Evolutionary conservation across 176 grass and related monocot genomes (phyloP), one percentile per base, ranked within the genome.

Genomic region (Coix lacrymajobi): DNA sequence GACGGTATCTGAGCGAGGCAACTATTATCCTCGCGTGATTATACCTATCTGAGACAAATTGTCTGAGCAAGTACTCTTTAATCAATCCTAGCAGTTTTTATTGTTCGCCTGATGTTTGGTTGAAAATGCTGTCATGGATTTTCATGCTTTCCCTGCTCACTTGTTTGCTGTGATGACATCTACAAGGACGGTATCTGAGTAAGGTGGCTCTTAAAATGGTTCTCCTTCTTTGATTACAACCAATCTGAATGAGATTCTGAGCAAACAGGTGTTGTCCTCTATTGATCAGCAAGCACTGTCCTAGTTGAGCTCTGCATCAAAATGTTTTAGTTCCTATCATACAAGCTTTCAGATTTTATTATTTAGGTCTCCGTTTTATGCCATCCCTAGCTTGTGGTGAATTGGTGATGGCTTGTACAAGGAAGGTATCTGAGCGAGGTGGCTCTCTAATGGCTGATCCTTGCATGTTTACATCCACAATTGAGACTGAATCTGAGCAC

Each of bases 171-270:
- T 88, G 75, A 83, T 73, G 66, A 73, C 46, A 56, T 20, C 9
- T 52, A 71, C 19, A 73, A 73, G 86, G 80, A 88, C 36, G 57
- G 56, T 74, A 74, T 83, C 56, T 83, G 69, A 73, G 68, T 64
- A 37, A 40, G 43, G 30, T 3, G 15, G 13, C 49, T 19, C 65
- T 37, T 69, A 25, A 70, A 54, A 51, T 6, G 15, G 33, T 66
- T 43, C 37, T 20, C 44, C 62, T 66, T 66, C 33, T 5, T 3
- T 69, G 83, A 78, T 85, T 78, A 62, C 37, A 36, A 37, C 48
- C 37, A 70, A 78, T 71, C 75, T 85, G 65, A 78, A 28, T 4
- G 17, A 79, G 43, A 73, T 73, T 85, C 76, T 86, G 31, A 86
- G 67, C 69, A 56, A 64, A 32, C 5, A 49, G 48, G 16, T 51